Conservation (phyloP, 2,329 filamentous ascomycete species). For the Penicillium brasilianum region DNA sequence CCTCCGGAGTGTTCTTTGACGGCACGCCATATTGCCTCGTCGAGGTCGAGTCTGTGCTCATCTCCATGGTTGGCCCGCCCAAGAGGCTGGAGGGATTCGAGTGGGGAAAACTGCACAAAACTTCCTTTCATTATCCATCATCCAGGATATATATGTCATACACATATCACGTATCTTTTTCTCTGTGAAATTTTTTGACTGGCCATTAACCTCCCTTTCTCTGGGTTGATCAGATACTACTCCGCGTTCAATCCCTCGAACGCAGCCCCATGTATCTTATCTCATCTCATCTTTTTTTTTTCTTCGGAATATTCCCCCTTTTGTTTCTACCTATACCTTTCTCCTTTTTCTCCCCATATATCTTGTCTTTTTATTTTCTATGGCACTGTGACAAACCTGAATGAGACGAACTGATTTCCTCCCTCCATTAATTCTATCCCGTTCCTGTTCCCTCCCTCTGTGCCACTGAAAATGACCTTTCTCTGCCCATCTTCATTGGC, state of each 20-base stretch:
- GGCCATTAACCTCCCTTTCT: constrained; percentile 25
- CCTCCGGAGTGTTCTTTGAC: neutral
- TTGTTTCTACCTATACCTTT: constrained; percentile 34
- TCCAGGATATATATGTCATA: constrained; percentile 28
- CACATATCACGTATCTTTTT: constrained; percentile 34
- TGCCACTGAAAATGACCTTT: constrained; percentile 15
- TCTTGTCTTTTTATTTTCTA: constrained; percentile 21
- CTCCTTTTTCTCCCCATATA: constrained; percentile 14
- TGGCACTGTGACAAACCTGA: constrained; percentile 28
- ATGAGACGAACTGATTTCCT: constrained; percentile 23
- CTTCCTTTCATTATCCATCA: constrained; percentile 33
- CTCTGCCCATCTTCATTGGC: constrained; percentile 26
- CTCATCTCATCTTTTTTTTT: constrained; percentile 25
- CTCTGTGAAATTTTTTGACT: constrained; percentile 33
- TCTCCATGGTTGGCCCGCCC: neutral
- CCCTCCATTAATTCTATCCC: constrained; percentile 14
- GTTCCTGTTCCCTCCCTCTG: constrained; percentile 7
- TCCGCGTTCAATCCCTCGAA: constrained; percentile 11
- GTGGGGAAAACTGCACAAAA: constrained; percentile 32
- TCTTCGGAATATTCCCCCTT: constrained; percentile 44
- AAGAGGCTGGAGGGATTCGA: neutral
- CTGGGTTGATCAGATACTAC: constrained; percentile 23
- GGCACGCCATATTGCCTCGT: neutral
- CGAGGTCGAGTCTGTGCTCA: neutral
- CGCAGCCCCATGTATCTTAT: constrained; percentile 23